These are phyloP conservation scores for Lanmaoa pseudosensibilis DNA, from an alignment of 768 basidiomycete species.

Conservation along the genomic window DNA sequence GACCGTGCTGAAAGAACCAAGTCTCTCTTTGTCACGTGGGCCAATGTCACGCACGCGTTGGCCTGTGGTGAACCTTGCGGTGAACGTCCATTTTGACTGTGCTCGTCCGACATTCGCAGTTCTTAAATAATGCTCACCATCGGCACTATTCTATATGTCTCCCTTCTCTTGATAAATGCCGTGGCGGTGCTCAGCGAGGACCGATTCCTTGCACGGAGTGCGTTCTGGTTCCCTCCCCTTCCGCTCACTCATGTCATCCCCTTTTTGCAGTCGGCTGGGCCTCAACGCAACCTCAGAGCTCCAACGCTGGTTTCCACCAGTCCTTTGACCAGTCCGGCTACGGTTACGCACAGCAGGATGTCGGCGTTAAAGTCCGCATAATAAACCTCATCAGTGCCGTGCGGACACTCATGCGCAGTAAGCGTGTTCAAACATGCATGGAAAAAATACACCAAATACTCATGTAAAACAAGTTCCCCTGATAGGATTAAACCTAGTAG, in stretches of 20 bases:
- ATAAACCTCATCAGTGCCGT: constrained; percentile 94
- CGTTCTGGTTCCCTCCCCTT: constrained; percentile 32
- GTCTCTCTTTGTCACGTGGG: constrained; percentile 24
- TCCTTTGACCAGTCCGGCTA: constrained; percentile 66
- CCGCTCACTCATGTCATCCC: constrained; percentile 18
- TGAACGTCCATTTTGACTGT: not conserved
- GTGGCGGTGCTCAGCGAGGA: constrained; percentile 96
- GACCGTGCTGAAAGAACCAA: too few relatives aligned
- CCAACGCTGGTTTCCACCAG: constrained; percentile 60
- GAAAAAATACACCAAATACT: constrained; percentile 12
- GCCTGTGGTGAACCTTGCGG: too few relatives aligned
- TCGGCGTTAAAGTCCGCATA: constrained; percentile 78
- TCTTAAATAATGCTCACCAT: constrained; percentile 49
- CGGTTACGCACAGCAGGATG: constrained; percentile 53
- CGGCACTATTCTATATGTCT: constrained; percentile 80
- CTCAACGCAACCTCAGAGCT: constrained; percentile 58
- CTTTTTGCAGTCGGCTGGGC: constrained; percentile 81
- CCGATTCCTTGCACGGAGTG: constrained; percentile 90
- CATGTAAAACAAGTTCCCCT: constrained; percentile 73
- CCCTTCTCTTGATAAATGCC: constrained; percentile 88
- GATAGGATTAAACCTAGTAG: constrained; percentile 81
- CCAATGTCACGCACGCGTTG: constrained; percentile 18
- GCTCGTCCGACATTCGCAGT: not conserved
- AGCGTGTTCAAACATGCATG: constrained; percentile 39
- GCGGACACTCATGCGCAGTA: constrained; percentile 95